Conservation (phyloP, 352 stramenopile species). For the Plasmopara viticola region DNA sequence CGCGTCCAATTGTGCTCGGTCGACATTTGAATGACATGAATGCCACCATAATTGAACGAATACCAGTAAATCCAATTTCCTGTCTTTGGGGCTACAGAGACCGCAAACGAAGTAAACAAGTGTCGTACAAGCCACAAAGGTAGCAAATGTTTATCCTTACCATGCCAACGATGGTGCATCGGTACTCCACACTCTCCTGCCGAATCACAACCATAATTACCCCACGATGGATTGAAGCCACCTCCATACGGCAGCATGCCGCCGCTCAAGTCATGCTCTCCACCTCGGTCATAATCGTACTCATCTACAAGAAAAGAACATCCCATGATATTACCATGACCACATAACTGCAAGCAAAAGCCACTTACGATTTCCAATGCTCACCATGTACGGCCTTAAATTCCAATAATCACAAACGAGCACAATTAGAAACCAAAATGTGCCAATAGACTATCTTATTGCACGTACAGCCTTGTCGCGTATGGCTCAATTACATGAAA, state of each 20-base stretch:
- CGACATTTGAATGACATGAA: conserved; percentile 89
- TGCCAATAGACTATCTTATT: background rate
- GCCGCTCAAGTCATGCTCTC: conserved; percentile 49
- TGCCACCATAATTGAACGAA: conserved; percentile 82
- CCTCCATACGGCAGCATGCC: conserved; percentile 31
- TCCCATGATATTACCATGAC: conserved; percentile 1
- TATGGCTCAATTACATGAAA: conserved; percentile 68
- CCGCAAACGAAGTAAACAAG: conserved; percentile 1
- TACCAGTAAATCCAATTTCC: conserved; percentile 81
- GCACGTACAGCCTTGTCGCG: conserved; percentile 50
- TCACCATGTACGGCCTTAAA: conserved; percentile 60
- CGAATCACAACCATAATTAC: conserved; percentile 61
- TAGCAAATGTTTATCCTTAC: conserved; percentile 14
- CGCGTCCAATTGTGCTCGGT: conserved; percentile 86
- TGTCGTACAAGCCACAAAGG: background rate
- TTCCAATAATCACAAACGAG: conserved; percentile 6
- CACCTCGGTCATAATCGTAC: conserved; percentile 57
- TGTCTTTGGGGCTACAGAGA: conserved; percentile 42
- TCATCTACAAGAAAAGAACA: conserved; percentile 36
- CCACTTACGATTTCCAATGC: conserved; percentile 69
- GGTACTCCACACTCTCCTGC: conserved; percentile 58
- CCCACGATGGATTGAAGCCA: conserved; percentile 58
- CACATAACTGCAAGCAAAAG: background rate
- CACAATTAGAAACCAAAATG: background rate
- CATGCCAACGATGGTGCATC: conserved; percentile 62